Base-by-base conservation (phyloP, 306 rosid species). In the Mimosa pudica region DNA sequence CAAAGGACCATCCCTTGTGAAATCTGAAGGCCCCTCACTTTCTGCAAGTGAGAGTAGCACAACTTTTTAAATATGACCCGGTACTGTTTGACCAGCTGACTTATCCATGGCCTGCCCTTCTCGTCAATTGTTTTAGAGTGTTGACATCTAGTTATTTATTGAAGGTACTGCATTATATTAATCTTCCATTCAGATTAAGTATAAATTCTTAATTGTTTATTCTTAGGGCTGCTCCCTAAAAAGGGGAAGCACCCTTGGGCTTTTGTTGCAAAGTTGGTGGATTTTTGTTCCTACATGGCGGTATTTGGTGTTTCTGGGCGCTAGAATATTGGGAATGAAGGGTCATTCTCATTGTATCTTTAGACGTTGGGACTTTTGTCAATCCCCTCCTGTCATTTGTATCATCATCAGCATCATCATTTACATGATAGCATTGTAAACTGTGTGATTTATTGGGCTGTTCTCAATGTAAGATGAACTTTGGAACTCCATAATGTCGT, bases 41-140 rank as follows among this genome's bases (percentile, higher is more conserved):
- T 96, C 99, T 71, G 94, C 97, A 61, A 93, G 96, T 85, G 98
- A 91, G 85, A 96, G 96, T 81, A 90, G 98, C 87, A 79, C 90
- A 54, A 87, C 97, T 36, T 91, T 95, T 82, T 95, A 91, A 91
- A 32, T 90, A 76, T 89, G 88, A 91, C 77, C 69, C 73, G 49
- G 60, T 84, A 79, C 76, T 66, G 80, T 85, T 76, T 91, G 92
- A 92, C 97, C 81, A 83, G 83, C 96, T 89, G 89, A 89, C 97
- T 85, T 77, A 77, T 86, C 82, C 81, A 61, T 80, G 84, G 81
- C 84, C 46, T 38, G 73, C 82, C 77, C 68, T 54, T 83, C 89
- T 77, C 81, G 84, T 81, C 83, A 81, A 81, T 79, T 93, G 96
- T 89, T 89, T 68, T 71, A 89, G 93, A 89, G 88, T 84, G 85